These are phyloP conservation scores for Tulasnella sp. DNA, from an alignment of 768 basidiomycete species.

Conservation along the genomic window DNA sequence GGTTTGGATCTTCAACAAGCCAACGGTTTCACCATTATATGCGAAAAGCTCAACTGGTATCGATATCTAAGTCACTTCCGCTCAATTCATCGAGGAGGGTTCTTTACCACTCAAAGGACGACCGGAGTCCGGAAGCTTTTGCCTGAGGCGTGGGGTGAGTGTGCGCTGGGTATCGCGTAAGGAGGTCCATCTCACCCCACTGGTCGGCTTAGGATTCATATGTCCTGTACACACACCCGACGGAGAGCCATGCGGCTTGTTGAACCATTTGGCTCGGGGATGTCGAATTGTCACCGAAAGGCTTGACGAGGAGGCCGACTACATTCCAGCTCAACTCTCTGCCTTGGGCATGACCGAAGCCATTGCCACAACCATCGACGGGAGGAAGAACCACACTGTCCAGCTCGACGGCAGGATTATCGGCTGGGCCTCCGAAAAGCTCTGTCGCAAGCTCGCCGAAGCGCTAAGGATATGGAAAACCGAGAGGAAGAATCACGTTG, in stretches of 20 bases:
- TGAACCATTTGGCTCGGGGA: constrained; percentile 91
- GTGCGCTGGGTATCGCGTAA: background rate
- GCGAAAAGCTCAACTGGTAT: constrained; percentile 97
- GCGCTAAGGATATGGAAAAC: constrained; percentile 94
- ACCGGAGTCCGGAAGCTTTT: constrained; percentile 94
- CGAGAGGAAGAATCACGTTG: constrained; percentile 71
- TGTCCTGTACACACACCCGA: constrained; percentile 99
- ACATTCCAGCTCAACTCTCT: constrained; percentile 76
- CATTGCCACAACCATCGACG: constrained; percentile 75
- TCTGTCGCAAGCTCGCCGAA: constrained; percentile 75
- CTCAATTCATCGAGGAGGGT: constrained; percentile 97
- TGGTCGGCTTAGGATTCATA: constrained; percentile 64
- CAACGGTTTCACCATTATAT: constrained; percentile 97
- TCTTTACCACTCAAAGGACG: constrained; percentile 98
- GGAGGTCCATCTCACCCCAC: background rate
- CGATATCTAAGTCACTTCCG: constrained; percentile 98
- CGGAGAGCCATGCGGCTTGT: constrained; percentile 93
- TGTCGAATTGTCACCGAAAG: constrained; percentile 85
- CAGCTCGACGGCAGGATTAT: constrained; percentile 95
- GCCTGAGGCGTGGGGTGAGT: constrained; percentile 94
- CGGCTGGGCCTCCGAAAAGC: constrained; percentile 78
- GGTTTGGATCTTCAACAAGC: constrained; percentile 97
- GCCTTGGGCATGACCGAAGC: constrained; percentile 93
- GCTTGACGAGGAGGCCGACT: constrained; percentile 54
- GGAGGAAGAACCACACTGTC: constrained; percentile 69